Percentiles rank a stretch among this genome's conserved stretches.
Evolutionary conservation across 2,329 filamentous ascomycete genomes (phyloP).

Genomic region (Aureobasidium sp.): DNA sequence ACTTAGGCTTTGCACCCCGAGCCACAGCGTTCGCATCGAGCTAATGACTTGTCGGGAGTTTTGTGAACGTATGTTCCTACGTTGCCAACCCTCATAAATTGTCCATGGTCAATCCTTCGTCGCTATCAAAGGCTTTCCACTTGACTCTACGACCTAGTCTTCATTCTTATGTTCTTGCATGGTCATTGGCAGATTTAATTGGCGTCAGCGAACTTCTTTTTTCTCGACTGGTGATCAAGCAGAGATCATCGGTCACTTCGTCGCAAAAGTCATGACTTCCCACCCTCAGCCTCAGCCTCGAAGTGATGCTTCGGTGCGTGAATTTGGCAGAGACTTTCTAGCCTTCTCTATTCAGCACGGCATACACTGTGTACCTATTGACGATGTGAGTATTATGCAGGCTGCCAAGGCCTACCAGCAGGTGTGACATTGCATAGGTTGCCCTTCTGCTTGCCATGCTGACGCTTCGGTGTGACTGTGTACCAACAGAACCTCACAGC

Average conservation of each 20-base stretch:
- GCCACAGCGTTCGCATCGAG: neutral
- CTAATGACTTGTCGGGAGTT: neutral
- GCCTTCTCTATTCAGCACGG: conserved; percentile 18
- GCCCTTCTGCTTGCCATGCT: neutral
- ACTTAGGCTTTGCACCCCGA: neutral
- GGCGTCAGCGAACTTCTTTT: neutral
- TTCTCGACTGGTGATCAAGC: neutral
- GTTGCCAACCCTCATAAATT: conserved; percentile 7
- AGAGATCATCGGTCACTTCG: neutral
- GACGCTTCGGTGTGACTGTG: neutral
- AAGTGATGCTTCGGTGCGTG: conserved; percentile 20
- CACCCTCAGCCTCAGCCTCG: conserved; percentile 21
- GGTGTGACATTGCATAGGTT: neutral
- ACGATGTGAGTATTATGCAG: conserved; percentile 24
- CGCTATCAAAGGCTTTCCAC: neutral
- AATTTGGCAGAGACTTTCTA: conserved; percentile 22
- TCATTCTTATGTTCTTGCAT: neutral
- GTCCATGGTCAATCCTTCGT: neutral
- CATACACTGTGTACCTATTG: conserved; percentile 29
- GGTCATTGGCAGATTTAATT: neutral
- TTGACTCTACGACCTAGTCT: neutral
- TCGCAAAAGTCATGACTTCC: neutral
- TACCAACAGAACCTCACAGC: neutral
- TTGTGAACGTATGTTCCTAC: neutral
- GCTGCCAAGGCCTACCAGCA: neutral